These are phyloP conservation scores for Candida silvatica DNA, from an alignment of 805 yeast genomes.

Conservation along the genomic window DNA sequence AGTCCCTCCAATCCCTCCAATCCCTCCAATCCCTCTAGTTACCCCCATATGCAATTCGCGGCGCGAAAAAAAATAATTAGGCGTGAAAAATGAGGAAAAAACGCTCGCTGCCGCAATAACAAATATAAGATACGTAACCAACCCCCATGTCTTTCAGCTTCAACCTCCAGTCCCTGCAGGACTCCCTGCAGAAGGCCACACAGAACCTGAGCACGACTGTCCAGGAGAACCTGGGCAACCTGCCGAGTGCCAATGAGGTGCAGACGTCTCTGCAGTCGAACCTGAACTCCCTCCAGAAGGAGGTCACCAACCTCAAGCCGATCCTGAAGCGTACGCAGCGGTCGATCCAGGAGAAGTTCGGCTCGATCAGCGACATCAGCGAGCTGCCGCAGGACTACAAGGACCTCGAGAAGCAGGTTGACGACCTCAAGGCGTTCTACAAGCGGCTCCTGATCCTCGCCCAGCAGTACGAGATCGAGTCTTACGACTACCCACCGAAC, in stretches of 20 bases:
- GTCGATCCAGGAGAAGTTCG: slow-evolving; percentile 50
- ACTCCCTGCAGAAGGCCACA: slow-evolving; percentile 15
- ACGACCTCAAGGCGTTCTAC: slow-evolving; percentile 52
- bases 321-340: slow-evolving; percentile 52
- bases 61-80: neutral
- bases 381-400: slow-evolving; percentile 71
- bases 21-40: neutral
- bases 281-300: slow-evolving; percentile 23
- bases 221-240: slow-evolving; percentile 25
- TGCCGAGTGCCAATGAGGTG: slow-evolving; percentile 26
- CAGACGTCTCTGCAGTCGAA: slow-evolving; percentile 24
- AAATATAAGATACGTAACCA: no score
- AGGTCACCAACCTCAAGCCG: slow-evolving; percentile 33
- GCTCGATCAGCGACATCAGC: slow-evolving; percentile 57
- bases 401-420: slow-evolving; percentile 58
- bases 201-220: slow-evolving; percentile 13
- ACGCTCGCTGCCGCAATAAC: no score
- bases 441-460: slow-evolving; percentile 42
- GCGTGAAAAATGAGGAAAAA: neutral
- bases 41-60: neutral
- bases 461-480: slow-evolving; percentile 61
- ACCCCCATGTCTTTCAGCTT: slow-evolving; percentile 13
- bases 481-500: slow-evolving; percentile 81
- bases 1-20: neutral
- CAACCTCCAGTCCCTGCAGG: slow-evolving; percentile 13